A percentile compares a stretch with the other conserved stretches of the same genome.
Conservation (phyloP, 1,284 basidiomycete genomes). For the Mycena citricolor region DNA sequence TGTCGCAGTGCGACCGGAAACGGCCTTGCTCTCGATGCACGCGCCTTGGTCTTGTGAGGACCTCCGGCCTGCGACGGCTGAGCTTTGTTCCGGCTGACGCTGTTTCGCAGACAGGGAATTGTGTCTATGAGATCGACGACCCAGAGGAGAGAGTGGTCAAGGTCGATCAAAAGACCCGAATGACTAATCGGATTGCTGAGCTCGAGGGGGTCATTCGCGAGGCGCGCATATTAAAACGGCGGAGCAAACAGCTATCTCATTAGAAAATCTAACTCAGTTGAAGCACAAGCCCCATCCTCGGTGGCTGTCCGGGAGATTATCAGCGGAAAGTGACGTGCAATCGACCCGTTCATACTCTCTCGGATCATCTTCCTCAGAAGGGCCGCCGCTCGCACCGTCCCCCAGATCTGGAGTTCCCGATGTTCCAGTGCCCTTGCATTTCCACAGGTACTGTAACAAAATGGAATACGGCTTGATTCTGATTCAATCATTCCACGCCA, state of each 20-base stretch:
- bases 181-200: slow-evolving; percentile 17
- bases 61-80: not conserved
- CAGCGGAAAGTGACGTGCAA: too few species aligned
- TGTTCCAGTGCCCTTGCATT: not conserved
- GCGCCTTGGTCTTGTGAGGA: slow-evolving; percentile 25
- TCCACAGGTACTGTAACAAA: not conserved
- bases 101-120: slow-evolving; percentile 7
- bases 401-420: not conserved
- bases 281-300: slow-evolving; percentile 20
- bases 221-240: not conserved
- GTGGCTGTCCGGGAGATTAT: slow-evolving; percentile 7
- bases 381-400: slow-evolving; percentile 6
- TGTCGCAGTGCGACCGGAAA: slow-evolving; percentile 3
- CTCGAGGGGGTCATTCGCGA: slow-evolving; percentile 20
- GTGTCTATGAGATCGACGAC: slow-evolving; percentile 19
- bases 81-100: not conserved
- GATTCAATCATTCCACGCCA: not conserved
- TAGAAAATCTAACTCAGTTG: slow-evolving; percentile 34
- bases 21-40: slow-evolving; percentile 4
- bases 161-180: slow-evolving; percentile 7
- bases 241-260: not conserved
- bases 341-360: slow-evolving; percentile 4
- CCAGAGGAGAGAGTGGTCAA: slow-evolving; percentile 3
- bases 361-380: slow-evolving; percentile 1
- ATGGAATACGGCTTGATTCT: not conserved